Conservation (phyloP, 202 grass and related monocot genomes). For the Alloteropsis angusta region DNA sequence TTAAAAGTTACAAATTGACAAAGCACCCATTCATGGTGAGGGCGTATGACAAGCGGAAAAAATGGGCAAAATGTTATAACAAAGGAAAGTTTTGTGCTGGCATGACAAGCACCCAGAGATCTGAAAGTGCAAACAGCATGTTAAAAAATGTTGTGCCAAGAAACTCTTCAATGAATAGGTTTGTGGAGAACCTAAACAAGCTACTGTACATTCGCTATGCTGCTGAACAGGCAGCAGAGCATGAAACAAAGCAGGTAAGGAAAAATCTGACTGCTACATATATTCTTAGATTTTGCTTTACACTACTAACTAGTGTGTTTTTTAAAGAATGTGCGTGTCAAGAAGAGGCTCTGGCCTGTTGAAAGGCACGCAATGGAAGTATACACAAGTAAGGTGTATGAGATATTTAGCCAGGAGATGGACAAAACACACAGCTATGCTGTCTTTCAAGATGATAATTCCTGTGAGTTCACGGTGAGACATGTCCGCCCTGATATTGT, state of each 20-base stretch:
- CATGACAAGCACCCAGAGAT: neutral
- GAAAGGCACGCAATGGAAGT: neutral
- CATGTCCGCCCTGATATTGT: too few relatives aligned
- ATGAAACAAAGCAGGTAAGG: neutral
- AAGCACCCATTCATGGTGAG: neutral
- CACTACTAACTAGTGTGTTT: neutral
- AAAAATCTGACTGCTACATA: too few relatives aligned
- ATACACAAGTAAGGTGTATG: neutral
- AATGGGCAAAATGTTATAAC: neutral
- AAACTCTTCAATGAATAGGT: neutral
- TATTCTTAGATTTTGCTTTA: too few relatives aligned
- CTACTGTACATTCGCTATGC: neutral
- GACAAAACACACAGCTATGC: too few relatives aligned
- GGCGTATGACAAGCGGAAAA: neutral
- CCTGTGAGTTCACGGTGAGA: too few relatives aligned
- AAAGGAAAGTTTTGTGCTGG: neutral
- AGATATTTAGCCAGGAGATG: neutral
- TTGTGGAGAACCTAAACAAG: neutral
- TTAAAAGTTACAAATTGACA: neutral
- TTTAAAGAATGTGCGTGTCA: neutral
- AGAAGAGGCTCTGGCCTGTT: neutral
- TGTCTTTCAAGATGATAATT: too few relatives aligned
- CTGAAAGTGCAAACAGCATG: neutral
- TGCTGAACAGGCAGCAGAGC: neutral
- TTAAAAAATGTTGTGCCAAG: neutral